Conservation (phyloP, 495 filamentous ascomycete species). For the Daldinia grandis region DNA sequence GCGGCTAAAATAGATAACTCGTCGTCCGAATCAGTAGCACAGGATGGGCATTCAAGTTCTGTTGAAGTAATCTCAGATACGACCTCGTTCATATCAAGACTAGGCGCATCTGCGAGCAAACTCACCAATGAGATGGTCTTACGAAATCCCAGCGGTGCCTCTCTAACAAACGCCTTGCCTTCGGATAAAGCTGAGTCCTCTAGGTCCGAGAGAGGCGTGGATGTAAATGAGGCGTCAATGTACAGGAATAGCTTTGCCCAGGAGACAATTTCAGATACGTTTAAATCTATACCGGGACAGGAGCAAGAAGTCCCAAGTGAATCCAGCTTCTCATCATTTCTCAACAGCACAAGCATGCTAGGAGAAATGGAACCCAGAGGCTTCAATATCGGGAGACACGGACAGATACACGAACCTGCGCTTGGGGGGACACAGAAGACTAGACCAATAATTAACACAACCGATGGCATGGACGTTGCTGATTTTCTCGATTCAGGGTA, state of each 20-base stretch:
- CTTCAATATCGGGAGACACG: constrained; percentile 16
- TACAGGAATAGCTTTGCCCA: constrained; percentile 9
- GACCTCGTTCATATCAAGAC: constrained; percentile 27
- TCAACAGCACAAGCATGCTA: constrained; percentile 48
- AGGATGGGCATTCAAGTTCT: neutral
- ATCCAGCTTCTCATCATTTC: constrained; percentile 54
- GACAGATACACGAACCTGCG: neutral
- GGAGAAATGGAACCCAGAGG: constrained; percentile 37
- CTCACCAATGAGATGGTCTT: constrained; percentile 24
- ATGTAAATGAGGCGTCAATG: constrained; percentile 8
- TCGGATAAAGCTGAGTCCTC: constrained; percentile 41
- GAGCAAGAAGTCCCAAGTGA: constrained; percentile 51
- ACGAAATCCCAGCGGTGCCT: neutral
- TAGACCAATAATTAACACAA: neutral
- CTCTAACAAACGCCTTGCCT: constrained; percentile 10
- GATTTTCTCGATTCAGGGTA: constrained; percentile 47
- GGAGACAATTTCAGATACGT: constrained; percentile 13
- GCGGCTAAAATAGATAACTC: constrained; percentile 5
- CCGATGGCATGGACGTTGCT: constrained; percentile 57
- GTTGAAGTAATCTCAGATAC: neutral
- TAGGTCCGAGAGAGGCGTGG: neutral
- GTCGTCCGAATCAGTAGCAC: constrained; percentile 1
- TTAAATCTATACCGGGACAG: constrained; percentile 35
- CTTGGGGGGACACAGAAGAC: constrained; percentile 8
- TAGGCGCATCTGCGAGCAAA: constrained; percentile 33